Evolutionary conservation across 768 basidiomycete species (phyloP), one percentile per base, ranked within the genome.

Genomic region (Tylopilus cervinicoccineus): DNA sequence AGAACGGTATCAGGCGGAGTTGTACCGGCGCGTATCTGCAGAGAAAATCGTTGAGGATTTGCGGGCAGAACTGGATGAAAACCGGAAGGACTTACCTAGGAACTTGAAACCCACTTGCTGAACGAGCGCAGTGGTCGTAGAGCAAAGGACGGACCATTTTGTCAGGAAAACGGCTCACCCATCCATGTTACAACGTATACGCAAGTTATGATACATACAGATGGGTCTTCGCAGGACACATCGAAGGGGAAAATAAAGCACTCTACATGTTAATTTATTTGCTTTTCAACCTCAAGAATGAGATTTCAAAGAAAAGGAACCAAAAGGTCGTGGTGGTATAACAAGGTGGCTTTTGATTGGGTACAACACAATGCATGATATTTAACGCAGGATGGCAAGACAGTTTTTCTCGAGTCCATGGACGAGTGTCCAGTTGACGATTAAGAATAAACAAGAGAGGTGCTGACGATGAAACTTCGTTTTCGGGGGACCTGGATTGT

Each of bases 1-100:
- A 59, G 56, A 54, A 17, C 52, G 56, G 20, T 64, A 62, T 54
- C 57, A 60, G 11, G 54, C 56, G 37, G 73, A 74, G 36, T 29
- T 67, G 40, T 55, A 43, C 24, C 58, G 53, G 37, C 70, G 70
- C 27, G 52, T 65, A 33, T 55, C 48, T 31, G 68, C 65, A 2
- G 71, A 73, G 47, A 44, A 54, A 46, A 51, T 45, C 23, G 49
- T 59, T 32, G 45, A 52, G 33, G 53, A 48, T 11, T 41, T 66
- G 43, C 58, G 48, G 24, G 32, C n/a, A 26, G 28, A 50, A 20
- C 20, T 58, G 37, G 44, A 47, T 17, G 29, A 40, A 27, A 45
- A n/a, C 20, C 48, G 31, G 23, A 26, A 37, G 13, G 31, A 45
- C 26, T 16, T 20, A 3, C 14, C 33, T 24, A 4, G 11, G 23